phyloP scores from a whole-genome alignment of 148 eudicot genomes.

The Chenopodium quinoa region DNA sequence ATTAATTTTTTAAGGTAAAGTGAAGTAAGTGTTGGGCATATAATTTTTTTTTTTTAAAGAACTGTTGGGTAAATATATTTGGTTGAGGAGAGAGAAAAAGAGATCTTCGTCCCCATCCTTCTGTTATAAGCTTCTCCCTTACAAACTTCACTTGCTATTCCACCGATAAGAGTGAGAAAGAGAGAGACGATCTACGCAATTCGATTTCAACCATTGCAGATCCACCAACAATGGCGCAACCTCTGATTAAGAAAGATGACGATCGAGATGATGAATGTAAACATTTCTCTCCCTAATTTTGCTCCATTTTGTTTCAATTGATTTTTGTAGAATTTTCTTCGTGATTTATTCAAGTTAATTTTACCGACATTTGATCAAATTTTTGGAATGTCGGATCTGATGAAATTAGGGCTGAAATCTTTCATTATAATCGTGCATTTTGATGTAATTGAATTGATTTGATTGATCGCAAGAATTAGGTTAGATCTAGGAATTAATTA shows the following conservation, averaged over 20 bases:
- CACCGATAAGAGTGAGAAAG: neutral
- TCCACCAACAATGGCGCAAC: constrained; percentile 63
- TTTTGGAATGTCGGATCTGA: constrained; percentile 21
- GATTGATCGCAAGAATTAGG: constrained; percentile 10
- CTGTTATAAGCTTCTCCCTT: constrained; percentile 9
- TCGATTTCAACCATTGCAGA: constrained; percentile 9
- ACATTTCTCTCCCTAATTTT: neutral
- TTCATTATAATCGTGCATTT: neutral
- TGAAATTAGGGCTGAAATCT: constrained; percentile 6
- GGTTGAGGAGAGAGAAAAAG: too few relatives aligned
- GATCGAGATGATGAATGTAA: constrained; percentile 91
- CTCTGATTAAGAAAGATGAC: constrained; percentile 83
- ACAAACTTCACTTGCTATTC: constrained; percentile 1
- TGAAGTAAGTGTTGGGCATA: too few relatives aligned
- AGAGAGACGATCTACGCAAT: neutral
- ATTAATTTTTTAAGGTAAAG: too few relatives aligned
- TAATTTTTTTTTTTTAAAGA: too few relatives aligned
- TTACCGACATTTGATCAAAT: constrained; percentile 1
- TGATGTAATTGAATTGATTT: constrained; percentile 3
- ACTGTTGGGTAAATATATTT: too few relatives aligned
- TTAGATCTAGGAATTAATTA: constrained; percentile 25
- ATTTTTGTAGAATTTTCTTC: neutral
- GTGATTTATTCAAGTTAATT: neutral
- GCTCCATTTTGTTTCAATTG: neutral
- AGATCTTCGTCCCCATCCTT: constrained; percentile 11